Conservation (phyloP, 2,329 filamentous ascomycete genomes). For the Colletotrichum eleusines region DNA sequence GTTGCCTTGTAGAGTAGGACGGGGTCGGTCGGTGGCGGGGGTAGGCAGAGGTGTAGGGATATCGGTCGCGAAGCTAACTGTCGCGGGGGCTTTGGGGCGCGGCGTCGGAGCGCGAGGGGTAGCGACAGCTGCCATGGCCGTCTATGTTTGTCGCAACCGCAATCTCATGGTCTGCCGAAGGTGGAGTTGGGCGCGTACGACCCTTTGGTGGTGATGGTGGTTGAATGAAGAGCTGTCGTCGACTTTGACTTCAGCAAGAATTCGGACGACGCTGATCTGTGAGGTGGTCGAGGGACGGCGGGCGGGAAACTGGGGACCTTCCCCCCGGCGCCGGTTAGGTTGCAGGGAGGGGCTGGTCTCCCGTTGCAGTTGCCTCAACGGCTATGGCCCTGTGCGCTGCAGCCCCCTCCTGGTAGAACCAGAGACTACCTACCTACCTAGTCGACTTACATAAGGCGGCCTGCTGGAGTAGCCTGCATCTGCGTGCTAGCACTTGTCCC, state of each 20-base stretch:
- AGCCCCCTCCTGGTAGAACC: slow-evolving; percentile 20
- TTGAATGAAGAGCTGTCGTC: slow-evolving; percentile 37
- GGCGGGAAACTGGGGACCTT: slow-evolving; percentile 32
- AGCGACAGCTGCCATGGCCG: slow-evolving; percentile 44
- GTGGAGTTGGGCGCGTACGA: neutral
- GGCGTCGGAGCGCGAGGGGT: slow-evolving; percentile 44
- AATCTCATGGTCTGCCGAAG: slow-evolving; percentile 32
- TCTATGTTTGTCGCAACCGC: slow-evolving; percentile 23
- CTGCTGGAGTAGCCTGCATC: slow-evolving; percentile 5
- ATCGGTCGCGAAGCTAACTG: slow-evolving; percentile 37
- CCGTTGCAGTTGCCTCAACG: slow-evolving; percentile 42
- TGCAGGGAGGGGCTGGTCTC: slow-evolving; percentile 38
- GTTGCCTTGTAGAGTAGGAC: slow-evolving; percentile 43
- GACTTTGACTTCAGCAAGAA: slow-evolving; percentile 42
- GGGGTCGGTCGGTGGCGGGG: slow-evolving; percentile 44
- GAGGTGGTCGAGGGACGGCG: slow-evolving; percentile 27
- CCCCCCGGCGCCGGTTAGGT: slow-evolving; percentile 21
- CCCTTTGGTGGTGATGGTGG: slow-evolving; percentile 5
- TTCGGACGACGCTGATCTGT: slow-evolving; percentile 37
- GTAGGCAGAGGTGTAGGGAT: slow-evolving; percentile 36
- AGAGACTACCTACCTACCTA: no score
- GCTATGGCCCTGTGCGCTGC: slow-evolving; percentile 47
- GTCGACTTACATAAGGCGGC: slow-evolving; percentile 38
- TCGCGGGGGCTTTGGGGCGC: slow-evolving; percentile 42
- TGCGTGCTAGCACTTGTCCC: slow-evolving; percentile 5